Evolutionary conservation across 2,329 filamentous ascomycete species (phyloP).

Genomic region (Pseudohalonectria lignicola): DNA sequence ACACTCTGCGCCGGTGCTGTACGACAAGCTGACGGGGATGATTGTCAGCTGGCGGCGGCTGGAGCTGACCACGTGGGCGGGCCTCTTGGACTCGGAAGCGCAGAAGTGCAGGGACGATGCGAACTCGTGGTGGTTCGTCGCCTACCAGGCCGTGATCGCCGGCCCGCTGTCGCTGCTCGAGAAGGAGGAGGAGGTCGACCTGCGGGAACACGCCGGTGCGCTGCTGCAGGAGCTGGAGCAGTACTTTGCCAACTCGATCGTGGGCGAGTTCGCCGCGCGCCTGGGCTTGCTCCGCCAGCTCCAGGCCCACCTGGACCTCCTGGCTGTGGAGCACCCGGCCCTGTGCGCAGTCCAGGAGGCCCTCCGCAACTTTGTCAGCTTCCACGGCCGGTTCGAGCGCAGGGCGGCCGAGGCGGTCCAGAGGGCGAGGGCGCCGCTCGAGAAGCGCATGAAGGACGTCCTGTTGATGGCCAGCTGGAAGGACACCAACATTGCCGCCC

Average conservation of each 20-base stretch:
- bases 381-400: conserved; percentile 62
- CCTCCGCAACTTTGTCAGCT: conserved; percentile 64
- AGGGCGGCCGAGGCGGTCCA: conserved; percentile 53
- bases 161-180: conserved; percentile 57
- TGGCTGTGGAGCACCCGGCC: conserved; percentile 45
- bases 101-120: conserved; percentile 67
- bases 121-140: conserved; percentile 90
- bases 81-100: conserved; percentile 74
- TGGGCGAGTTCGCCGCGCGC: conserved; percentile 71
- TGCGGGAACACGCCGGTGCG: conserved; percentile 53
- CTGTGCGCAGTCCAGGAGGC: conserved; percentile 51
- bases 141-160: conserved; percentile 79
- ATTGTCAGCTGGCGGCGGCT: conserved; percentile 85
- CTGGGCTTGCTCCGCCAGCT: conserved; percentile 58
- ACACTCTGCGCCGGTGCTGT: conserved; percentile 57
- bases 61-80: conserved; percentile 86
- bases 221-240: conserved; percentile 66
- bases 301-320: conserved; percentile 51
- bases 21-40: conserved; percentile 67
- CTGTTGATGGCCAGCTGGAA: conserved; percentile 94
- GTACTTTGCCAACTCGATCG: conserved; percentile 68
- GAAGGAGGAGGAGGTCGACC: conserved; percentile 42
- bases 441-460: conserved; percentile 90
- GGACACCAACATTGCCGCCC: conserved; percentile 84
- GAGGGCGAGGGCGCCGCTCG: conserved; percentile 61